A percentile compares a stretch with the other conserved stretches of the same genome.
Evolutionary conservation across 1,139 yeast species (phyloP).

Genomic region (Lodderomyces orthopsilosis): DNA sequence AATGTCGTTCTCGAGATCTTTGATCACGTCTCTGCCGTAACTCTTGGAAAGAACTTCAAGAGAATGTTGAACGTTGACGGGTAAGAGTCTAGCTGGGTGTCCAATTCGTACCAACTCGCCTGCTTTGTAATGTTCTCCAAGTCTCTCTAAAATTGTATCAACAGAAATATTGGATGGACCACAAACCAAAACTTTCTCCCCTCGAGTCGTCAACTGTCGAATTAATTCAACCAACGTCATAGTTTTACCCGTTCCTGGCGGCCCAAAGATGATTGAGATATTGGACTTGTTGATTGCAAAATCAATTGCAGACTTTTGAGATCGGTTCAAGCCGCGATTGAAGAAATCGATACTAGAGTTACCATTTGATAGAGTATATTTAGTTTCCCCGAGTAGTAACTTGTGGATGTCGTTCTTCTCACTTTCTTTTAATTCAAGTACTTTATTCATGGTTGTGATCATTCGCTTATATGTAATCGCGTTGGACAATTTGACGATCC

Average conservation of each 20-base stretch:
- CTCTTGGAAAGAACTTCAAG: slow-evolving; percentile 66
- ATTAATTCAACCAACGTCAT: slow-evolving; percentile 83
- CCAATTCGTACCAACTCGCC: slow-evolving; percentile 72
- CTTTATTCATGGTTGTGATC: slow-evolving; percentile 72
- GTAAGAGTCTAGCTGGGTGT: slow-evolving; percentile 84
- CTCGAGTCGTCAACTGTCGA: slow-evolving; percentile 61
- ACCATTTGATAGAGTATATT: slow-evolving; percentile 17
- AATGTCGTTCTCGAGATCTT: slow-evolving; percentile 72
- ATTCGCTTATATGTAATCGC: slow-evolving; percentile 73
- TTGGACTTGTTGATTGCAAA: slow-evolving; percentile 42
- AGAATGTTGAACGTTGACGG: slow-evolving; percentile 65
- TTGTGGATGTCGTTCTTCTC: slow-evolving; percentile 39
- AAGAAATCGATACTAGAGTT: slow-evolving; percentile 28
- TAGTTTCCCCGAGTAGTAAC: slow-evolving; percentile 43
- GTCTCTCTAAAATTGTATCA: slow-evolving; percentile 82
- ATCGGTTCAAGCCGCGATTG: slow-evolving; percentile 57
- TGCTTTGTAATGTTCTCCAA: slow-evolving; percentile 33
- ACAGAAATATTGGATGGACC: slow-evolving; percentile 97
- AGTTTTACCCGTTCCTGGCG: slow-evolving; percentile 61
- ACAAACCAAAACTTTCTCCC: slow-evolving; percentile 78
- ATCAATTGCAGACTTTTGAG: slow-evolving; percentile 53
- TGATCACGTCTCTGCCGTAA: slow-evolving; percentile 51
- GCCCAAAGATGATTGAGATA: slow-evolving; percentile 47
- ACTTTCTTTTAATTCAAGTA: slow-evolving; percentile 45
- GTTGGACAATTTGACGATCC: slow-evolving; percentile 67